Base-by-base conservation (phyloP, 1,284 basidiomycete genomes). In the Cryptococcus sp. region DNA sequence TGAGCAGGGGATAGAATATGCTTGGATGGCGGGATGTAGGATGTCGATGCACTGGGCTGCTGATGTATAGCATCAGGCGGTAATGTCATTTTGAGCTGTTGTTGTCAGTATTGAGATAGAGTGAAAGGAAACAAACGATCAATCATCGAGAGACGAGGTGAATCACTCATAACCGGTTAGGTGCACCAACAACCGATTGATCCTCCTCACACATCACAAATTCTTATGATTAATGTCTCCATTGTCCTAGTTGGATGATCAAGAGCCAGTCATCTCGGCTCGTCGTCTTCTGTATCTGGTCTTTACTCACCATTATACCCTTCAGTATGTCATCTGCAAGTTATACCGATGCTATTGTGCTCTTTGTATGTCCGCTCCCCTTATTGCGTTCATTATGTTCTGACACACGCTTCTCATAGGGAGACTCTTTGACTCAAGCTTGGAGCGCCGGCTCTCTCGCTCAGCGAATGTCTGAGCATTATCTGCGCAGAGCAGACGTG, bases 1-100 rank as follows among this genome's bases (percentile, higher is more conserved):
- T 97, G 93, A 10, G 83, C 84, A 41, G 83, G 85, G 0, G 88
- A 85, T 19, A 99, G 79, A 65, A 99, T 93, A 20, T 82, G 82
- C 80, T 97, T 98, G 26, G 69, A 73, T 0, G 82, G 82, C 10
- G 66, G 56, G 17, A 63, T 55, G 50, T 67, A 76, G 23, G 60
- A 62, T 16, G 63, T 60, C 26, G 59, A 62, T 15, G 58, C 54
- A 34, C 29, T 34, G 29, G 29, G 29, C 3, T 20, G 25, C 23
- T 20, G 46, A 15, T 44, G 47, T 13, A 15, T 13, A 39, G 50
- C 23, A 7, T 15, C 22, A 15, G 19, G 25, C 40, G 41, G 43
- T 15, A 43, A 29, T 15, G 44, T 17, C n/a, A n/a, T n/a, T 2
- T 5, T 19, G 48, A 8, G n/a, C 41, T 19, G 41, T 44, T 16